Evolutionary conservation across 2,329 filamentous ascomycete species (phyloP), one percentile per base, ranked within the genome.

Genomic region (Botrytis deweyae): DNA sequence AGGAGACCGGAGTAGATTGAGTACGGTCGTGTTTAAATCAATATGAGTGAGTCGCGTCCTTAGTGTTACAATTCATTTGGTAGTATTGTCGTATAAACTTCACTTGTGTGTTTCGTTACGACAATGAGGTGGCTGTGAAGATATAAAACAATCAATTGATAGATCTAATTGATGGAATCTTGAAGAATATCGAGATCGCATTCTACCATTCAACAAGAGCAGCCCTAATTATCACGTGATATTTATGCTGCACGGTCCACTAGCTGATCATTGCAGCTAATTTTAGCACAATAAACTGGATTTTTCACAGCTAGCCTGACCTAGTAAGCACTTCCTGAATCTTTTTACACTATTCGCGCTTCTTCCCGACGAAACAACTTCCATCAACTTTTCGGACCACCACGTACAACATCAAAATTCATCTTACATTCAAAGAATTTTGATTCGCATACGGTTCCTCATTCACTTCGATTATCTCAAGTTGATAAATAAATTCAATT

Each of bases 321-420:
- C 46, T 38, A 68, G 65, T 25, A 40, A 68, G 36, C 20, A 40
- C 62, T 29, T 40, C 4, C 9, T 55, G 33, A 55, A n/a, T 38
- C 25, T 40, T 55, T 58, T 40, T 40, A 42, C 52, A 58, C 65
- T 22, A 68, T 68, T 18, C 65, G 49, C 65, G 46, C 46, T 40
- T 68, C 65, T 68, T 42, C 36, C 65, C 65, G 65, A 67, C 33
- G 38, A 66, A 66, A 66, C 64, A 67, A 67, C 44, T n/a, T 67
- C 33, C 65, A 68, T 68, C 65, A 68, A 40, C 46, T 55, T 58
- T 68, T 68, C 36, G 42, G 52, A 38, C 46, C 52, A 58, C 65
- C 49, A 67, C 20, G 20, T 49, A 66, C 44, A 67, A 40, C 46
- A 29, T 55, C 25, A 42, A 67, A 29, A 68, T 68, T 29, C 36